Conservation (phyloP, 2,329 filamentous ascomycete genomes). For the Fusarium euwallaceae region DNA sequence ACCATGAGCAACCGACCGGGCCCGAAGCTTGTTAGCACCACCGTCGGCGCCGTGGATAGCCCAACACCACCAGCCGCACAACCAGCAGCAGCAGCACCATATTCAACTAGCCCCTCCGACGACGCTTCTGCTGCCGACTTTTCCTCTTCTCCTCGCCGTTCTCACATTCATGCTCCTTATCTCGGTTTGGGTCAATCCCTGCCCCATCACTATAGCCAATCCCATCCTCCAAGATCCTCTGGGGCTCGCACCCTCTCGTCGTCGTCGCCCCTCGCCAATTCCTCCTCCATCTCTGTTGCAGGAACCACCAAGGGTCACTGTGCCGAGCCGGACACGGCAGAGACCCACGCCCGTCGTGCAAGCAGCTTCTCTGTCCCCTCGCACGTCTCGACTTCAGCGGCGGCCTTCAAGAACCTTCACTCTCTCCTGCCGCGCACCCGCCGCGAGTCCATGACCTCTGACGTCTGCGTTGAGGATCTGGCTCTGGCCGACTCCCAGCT, state of each 20-base stretch:
- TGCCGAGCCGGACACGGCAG: slow-evolving; percentile 70
- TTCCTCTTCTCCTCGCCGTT: slow-evolving; percentile 40
- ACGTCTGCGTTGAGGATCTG: slow-evolving; percentile 57
- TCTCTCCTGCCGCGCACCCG: slow-evolving; percentile 58
- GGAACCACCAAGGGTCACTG: slow-evolving; percentile 68
- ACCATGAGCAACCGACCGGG: slow-evolving; percentile 40
- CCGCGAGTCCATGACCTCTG: slow-evolving; percentile 58
- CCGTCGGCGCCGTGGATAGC: slow-evolving; percentile 40
- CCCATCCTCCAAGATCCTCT: slow-evolving; percentile 30
- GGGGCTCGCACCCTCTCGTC: slow-evolving; percentile 37
- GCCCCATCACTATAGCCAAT: slow-evolving; percentile 23
- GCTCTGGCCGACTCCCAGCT: slow-evolving; percentile 55
- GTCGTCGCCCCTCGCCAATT: slow-evolving; percentile 55
- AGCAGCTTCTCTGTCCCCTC: slow-evolving; percentile 74
- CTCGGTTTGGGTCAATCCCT: slow-evolving; percentile 29
- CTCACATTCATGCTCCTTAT: slow-evolving; percentile 30
- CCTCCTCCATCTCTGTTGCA: slow-evolving; percentile 58
- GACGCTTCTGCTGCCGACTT: slow-evolving; percentile 45
- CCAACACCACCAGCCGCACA: slow-evolving; percentile 17
- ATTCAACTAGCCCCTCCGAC: slow-evolving; percentile 44
- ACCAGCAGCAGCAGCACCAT: slow-evolving; percentile 15
- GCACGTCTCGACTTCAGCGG: slow-evolving; percentile 55
- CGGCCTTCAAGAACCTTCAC: slow-evolving; percentile 55
- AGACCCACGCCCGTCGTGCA: slow-evolving; percentile 69
- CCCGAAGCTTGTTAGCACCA: slow-evolving; percentile 44